Evolutionary conservation across 371 early-diverging fungal species (phyloP).

Genomic region (Mortierella sp.): DNA sequence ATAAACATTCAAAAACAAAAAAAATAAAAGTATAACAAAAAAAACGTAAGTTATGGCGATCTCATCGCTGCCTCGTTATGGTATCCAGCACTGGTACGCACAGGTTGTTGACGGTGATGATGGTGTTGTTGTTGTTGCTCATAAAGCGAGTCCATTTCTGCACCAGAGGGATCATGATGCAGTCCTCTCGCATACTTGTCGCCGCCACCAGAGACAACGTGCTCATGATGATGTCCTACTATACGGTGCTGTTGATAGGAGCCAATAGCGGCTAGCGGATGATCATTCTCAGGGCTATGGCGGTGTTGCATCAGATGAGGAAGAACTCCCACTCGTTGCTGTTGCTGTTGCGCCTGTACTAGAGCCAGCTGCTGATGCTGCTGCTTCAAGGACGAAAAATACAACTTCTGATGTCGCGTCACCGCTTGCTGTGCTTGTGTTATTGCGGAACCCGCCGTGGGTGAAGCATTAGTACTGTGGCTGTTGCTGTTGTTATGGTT

Average conservation of each 20-base stretch:
- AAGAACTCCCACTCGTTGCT: background rate
- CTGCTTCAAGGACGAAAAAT: slow-evolving; percentile 14
- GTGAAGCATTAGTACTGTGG: background rate
- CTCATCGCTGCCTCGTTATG: slow-evolving; percentile 24
- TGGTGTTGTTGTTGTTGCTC: slow-evolving; percentile 7
- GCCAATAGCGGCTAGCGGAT: background rate
- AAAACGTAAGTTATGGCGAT: slow-evolving; percentile 12
- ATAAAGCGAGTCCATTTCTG: slow-evolving; percentile 26
- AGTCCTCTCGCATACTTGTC: slow-evolving; percentile 3
- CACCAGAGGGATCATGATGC: background rate
- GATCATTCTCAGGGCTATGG: slow-evolving; percentile 13
- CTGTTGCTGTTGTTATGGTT: slow-evolving; percentile 1
- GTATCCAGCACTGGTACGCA: slow-evolving; percentile 8
- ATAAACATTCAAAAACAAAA: background rate
- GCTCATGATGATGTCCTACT: background rate
- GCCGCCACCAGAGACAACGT: slow-evolving; percentile 1
- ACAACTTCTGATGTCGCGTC: slow-evolving; percentile 11
- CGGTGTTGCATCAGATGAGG: slow-evolving; percentile 1
- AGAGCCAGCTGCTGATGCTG: slow-evolving; percentile 10
- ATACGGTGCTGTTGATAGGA: slow-evolving; percentile 2
- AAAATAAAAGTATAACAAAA: background rate
- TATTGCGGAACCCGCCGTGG: background rate
- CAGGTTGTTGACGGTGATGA: too few species aligned
- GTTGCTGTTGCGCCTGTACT: slow-evolving; percentile 8
- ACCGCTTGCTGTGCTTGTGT: slow-evolving; percentile 4